Percentiles rank a stretch among this genome's conserved stretches.
Evolutionary conservation across 2,329 filamentous ascomycete genomes (phyloP).

Genomic region (Lecanicillium sp.): DNA sequence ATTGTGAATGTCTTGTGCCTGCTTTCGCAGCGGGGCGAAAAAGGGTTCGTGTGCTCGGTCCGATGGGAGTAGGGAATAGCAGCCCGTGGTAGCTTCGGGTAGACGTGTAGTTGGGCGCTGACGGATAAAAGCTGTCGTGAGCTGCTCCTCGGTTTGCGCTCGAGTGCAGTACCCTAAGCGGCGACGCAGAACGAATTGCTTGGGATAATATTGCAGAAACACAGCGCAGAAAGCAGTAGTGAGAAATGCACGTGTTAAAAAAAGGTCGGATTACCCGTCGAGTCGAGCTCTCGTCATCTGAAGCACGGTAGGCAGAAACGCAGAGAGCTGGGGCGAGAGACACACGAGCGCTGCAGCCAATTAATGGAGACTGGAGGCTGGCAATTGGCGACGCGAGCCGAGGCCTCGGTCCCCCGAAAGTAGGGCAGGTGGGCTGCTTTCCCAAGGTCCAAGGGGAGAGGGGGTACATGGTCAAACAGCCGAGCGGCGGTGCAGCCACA

Average conservation of each 20-base stretch:
- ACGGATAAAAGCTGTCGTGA: too few relatives aligned
- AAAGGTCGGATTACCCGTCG: neutral
- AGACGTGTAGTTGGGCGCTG: too few relatives aligned
- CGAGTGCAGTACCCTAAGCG: too few relatives aligned
- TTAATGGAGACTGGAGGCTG: neutral
- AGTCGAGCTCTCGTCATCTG: conserved; percentile 7
- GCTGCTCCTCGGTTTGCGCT: too few relatives aligned
- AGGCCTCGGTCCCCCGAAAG: conserved; percentile 11
- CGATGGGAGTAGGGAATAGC: too few relatives aligned
- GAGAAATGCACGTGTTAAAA: neutral
- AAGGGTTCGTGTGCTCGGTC: too few relatives aligned
- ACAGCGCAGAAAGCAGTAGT: too few relatives aligned
- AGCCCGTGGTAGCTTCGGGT: too few relatives aligned
- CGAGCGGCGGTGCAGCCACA: neutral
- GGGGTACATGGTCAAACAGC: too few relatives aligned
- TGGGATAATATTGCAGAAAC: too few relatives aligned
- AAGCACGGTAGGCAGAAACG: neutral
- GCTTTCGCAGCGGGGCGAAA: too few relatives aligned
- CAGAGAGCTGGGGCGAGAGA: neutral
- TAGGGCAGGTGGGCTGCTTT: neutral
- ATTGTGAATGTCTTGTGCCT: conserved; percentile 38
- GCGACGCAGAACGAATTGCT: too few relatives aligned
- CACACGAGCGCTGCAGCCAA: neutral
- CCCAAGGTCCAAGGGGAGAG: neutral
- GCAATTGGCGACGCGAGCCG: conserved; percentile 10